Conservation (phyloP, 1,139 yeast genomes). For the Pichia sp. region DNA sequence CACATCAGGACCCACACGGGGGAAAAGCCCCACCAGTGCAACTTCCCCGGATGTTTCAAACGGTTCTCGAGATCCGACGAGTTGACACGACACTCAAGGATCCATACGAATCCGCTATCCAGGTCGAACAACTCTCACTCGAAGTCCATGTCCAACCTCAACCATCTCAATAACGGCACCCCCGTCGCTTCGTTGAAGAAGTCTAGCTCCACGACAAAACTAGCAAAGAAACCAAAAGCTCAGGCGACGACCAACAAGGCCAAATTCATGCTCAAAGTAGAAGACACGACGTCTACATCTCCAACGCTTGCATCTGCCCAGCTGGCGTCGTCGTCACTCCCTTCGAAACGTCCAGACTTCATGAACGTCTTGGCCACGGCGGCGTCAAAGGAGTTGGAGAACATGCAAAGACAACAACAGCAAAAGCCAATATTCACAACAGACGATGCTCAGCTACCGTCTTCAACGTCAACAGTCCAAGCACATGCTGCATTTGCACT, state of each 20-base stretch:
- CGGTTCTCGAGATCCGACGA: slow-evolving; percentile 88
- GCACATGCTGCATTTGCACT: slow-evolving; percentile 26
- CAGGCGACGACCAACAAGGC: background rate
- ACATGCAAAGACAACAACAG: slow-evolving; percentile 22
- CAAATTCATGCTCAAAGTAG: background rate
- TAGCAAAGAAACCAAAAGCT: slow-evolving; percentile 42
- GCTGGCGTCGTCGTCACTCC: too few species aligned
- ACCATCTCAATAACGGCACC: background rate
- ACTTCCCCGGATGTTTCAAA: slow-evolving; percentile 85
- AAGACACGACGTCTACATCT: background rate
- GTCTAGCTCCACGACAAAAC: slow-evolving; percentile 43
- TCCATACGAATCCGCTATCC: slow-evolving; percentile 70
- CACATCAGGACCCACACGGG: slow-evolving; percentile 96
- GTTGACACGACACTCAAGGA: slow-evolving; percentile 83
- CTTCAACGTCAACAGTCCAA: slow-evolving; percentile 2
- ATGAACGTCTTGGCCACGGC: slow-evolving; percentile 80
- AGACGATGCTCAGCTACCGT: background rate
- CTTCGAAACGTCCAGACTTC: slow-evolving; percentile 1
- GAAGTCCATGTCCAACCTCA: slow-evolving; percentile 14
- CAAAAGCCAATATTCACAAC: background rate
- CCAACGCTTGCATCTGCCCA: background rate
- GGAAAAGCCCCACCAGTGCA: slow-evolving; percentile 89
- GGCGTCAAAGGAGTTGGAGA: slow-evolving; percentile 74
- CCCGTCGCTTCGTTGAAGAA: slow-evolving; percentile 16
- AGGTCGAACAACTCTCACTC: slow-evolving; percentile 19